Evolutionary conservation across 179 eudicot species (phyloP).

Genomic region (Heliamphora pulchella): DNA sequence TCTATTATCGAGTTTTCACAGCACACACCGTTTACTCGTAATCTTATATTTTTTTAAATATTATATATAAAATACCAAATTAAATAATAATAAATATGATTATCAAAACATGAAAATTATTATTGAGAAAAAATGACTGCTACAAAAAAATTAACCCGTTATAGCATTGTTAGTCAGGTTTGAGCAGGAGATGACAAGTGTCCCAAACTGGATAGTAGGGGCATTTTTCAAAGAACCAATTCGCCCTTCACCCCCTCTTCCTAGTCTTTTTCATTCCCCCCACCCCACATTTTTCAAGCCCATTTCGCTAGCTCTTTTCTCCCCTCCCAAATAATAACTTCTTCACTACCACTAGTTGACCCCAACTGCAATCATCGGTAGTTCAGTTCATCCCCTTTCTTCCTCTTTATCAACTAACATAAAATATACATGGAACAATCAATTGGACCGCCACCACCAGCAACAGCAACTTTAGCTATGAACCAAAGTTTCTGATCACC

Average conservation of each 20-base stretch:
- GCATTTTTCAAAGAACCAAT: conserved; percentile 11
- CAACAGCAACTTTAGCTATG: conserved; percentile 4
- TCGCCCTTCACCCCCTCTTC: neutral
- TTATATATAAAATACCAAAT: too few relatives aligned
- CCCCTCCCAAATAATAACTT: neutral
- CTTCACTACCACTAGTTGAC: neutral
- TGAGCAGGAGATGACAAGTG: conserved; percentile 8
- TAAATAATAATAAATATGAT: too few relatives aligned
- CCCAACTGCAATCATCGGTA: conserved; percentile 11
- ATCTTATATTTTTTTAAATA: too few relatives aligned
- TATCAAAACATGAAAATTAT: too few relatives aligned
- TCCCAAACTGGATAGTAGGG: neutral
- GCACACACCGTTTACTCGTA: too few relatives aligned
- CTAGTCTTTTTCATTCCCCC: neutral
- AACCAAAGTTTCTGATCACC: neutral
- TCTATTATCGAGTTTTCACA: too few relatives aligned
- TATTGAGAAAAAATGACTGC: too few relatives aligned
- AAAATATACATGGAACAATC: neutral
- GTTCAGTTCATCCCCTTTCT: conserved; percentile 13
- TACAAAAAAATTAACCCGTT: too few relatives aligned
- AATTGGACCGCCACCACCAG: neutral
- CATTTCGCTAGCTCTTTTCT: conserved; percentile 1
- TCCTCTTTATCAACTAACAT: conserved; percentile 1
- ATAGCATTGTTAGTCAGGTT: too few relatives aligned
- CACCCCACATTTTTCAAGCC: too few relatives aligned